These are phyloP conservation scores for Evernia prunastri DNA, from an alignment of 495 filamentous ascomycete species.

Conservation along the genomic window DNA sequence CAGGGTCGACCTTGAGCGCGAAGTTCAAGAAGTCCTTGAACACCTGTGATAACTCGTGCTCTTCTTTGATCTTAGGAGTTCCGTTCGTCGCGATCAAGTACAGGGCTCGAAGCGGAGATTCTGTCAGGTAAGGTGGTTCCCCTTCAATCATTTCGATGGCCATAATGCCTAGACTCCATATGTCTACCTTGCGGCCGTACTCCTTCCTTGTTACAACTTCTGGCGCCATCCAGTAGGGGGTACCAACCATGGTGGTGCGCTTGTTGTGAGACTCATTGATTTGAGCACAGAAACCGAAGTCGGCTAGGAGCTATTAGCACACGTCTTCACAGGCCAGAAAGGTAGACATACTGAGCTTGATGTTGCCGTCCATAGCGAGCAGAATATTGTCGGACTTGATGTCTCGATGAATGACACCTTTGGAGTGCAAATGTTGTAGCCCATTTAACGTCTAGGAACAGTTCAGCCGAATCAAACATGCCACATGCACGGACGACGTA, in stretches of 20 bases:
- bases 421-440: slow-evolving; percentile 91
- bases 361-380: slow-evolving; percentile 89
- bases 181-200: slow-evolving; percentile 97
- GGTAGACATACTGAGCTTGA: slow-evolving; percentile 81
- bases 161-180: slow-evolving; percentile 98
- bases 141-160: slow-evolving; percentile 99
- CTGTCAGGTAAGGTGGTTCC: slow-evolving; percentile 93
- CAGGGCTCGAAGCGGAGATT: slow-evolving; percentile 85
- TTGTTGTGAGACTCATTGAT: slow-evolving; percentile 97
- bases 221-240: slow-evolving; percentile 99
- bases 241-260: slow-evolving; percentile 98
- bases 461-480: slow-evolving; percentile 11
- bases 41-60: slow-evolving; percentile 67
- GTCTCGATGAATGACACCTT: slow-evolving; percentile 95
- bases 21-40: slow-evolving; percentile 88
- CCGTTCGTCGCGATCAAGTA: slow-evolving; percentile 97
- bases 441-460: slow-evolving; percentile 66
- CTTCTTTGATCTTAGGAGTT: slow-evolving; percentile 91
- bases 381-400: slow-evolving; percentile 99
- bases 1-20: slow-evolving; percentile 90
- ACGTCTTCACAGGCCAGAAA: slow-evolving; percentile 10
- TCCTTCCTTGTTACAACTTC: slow-evolving; percentile 97
- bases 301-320: slow-evolving; percentile 55
- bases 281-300: slow-evolving; percentile 98
- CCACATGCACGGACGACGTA: slow-evolving; percentile 31